These are phyloP conservation scores for Gnomoniopsis sp. DNA, from an alignment of 2,329 filamentous ascomycete species.

Conservation along the genomic window DNA sequence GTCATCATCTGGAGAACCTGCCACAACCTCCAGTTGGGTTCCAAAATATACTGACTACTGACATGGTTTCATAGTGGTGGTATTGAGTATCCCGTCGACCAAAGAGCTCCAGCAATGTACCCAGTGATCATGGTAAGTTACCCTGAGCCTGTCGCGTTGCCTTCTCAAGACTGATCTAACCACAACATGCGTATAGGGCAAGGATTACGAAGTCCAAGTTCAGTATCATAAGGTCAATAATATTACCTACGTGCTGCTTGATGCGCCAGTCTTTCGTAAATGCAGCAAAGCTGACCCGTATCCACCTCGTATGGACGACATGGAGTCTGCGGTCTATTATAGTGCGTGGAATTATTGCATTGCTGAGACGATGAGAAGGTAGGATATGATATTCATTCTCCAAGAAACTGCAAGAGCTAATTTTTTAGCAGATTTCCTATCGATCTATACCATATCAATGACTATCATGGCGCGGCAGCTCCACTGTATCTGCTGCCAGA, in stretches of 20 bases:
- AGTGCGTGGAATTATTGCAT: conserved; percentile 68
- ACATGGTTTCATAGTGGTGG: conserved; percentile 28
- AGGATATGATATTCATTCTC: not conserved
- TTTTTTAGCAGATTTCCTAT: conserved; percentile 32
- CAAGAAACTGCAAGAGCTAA: not conserved
- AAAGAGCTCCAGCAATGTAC: conserved; percentile 46
- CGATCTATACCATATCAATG: conserved; percentile 38
- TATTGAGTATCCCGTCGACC: conserved; percentile 59
- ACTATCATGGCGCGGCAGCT: conserved; percentile 41
- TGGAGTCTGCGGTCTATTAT: conserved; percentile 65
- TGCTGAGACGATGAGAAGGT: conserved; percentile 53
- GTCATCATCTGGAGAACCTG: too few relatives aligned
- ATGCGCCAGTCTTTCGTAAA: conserved; percentile 63
- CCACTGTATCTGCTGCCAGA: conserved; percentile 60
- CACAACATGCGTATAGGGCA: not conserved
- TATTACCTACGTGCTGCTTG: conserved; percentile 66
- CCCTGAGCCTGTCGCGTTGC: conserved; percentile 19
- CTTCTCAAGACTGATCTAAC: not conserved
- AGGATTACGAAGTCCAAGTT: conserved; percentile 58
- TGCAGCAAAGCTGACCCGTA: conserved; percentile 61
- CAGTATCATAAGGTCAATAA: conserved; percentile 62
- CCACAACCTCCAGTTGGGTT: too few relatives aligned
- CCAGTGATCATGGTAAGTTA: conserved; percentile 62
- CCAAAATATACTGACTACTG: not conserved
- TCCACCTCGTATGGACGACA: conserved; percentile 62